phyloP scores from a whole-genome alignment of 805 yeast species.

The Teunomyces funiuensis region DNA sequence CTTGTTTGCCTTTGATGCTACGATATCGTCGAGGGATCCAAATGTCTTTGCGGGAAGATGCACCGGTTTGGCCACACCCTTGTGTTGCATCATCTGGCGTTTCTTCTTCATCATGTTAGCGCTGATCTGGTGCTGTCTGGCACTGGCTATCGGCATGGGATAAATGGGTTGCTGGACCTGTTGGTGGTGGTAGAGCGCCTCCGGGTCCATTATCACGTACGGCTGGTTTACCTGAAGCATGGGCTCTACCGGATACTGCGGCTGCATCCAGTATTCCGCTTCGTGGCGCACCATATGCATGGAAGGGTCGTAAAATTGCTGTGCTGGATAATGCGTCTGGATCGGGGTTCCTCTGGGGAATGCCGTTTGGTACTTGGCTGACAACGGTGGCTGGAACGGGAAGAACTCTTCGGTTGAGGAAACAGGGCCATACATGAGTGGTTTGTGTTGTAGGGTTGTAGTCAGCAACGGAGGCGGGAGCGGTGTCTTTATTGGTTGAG shows the following conservation, averaged over 20 bases:
- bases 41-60: slow-evolving; percentile 3
- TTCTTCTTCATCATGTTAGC: slow-evolving; percentile 35
- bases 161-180: slow-evolving; percentile 1
- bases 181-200: slow-evolving; percentile 4
- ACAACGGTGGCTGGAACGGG: slow-evolving; percentile 20
- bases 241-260: slow-evolving; percentile 9
- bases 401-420: slow-evolving; percentile 21
- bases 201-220: slow-evolving; percentile 17
- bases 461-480: slow-evolving; percentile 3
- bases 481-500: slow-evolving; percentile 44
- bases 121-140: slow-evolving; percentile 33
- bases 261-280: slow-evolving; percentile 17
- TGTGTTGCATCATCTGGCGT: slow-evolving; percentile 21
- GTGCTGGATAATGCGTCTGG: slow-evolving; percentile 7
- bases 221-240: slow-evolving; percentile 14
- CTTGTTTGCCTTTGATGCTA: slow-evolving; percentile 1
- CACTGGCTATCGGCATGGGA: slow-evolving; percentile 16
- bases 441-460: slow-evolving; percentile 9
- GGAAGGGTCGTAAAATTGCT: slow-evolving; percentile 10
- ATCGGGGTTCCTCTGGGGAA: slow-evolving; percentile 16
- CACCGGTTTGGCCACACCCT: slow-evolving; percentile 4
- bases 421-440: slow-evolving; percentile 10
- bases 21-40: slow-evolving; percentile 3
- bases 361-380: slow-evolving; percentile 23
- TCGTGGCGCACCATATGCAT: slow-evolving; percentile 12